A percentile compares a stretch with the other conserved stretches of the same genome.
These are phyloP conservation scores for Solanum ossicruentum DNA, from an alignment of 257 asterid genomes.

Conservation along the genomic window DNA sequence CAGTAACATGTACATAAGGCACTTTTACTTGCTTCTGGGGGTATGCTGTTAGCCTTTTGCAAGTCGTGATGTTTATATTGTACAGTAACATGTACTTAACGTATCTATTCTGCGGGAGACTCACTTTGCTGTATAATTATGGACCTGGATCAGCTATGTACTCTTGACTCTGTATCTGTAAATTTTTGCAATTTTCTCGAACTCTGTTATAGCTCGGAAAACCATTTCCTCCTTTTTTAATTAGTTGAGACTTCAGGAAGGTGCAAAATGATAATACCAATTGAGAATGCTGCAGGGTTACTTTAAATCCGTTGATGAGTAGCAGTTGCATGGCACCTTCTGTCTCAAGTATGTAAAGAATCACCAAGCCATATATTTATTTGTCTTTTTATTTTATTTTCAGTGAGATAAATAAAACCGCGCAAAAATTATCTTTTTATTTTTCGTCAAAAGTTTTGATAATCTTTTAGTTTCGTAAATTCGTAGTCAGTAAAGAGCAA, in stretches of 20 bases:
- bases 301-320: background rate
- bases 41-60: background rate
- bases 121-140: background rate
- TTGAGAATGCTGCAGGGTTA: background rate
- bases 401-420: background rate
- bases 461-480: background rate
- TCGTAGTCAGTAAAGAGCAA: too few relatives aligned
- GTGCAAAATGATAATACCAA: background rate
- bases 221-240: background rate
- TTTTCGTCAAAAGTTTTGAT: background rate
- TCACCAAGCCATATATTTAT: background rate
- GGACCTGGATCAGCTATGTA: background rate
- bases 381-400: background rate
- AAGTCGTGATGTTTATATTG: background rate
- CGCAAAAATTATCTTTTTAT: background rate
- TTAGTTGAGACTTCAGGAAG: background rate
- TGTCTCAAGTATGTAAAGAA: background rate
- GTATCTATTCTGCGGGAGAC: background rate
- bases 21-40: background rate
- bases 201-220: background rate
- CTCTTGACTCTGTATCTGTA: background rate
- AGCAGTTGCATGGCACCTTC: background rate
- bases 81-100: background rate
- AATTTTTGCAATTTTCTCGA: background rate
- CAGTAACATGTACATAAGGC: background rate